These are phyloP conservation scores for Ramalina peruviana DNA, from an alignment of 495 filamentous ascomycete species.

Conservation along the genomic window DNA sequence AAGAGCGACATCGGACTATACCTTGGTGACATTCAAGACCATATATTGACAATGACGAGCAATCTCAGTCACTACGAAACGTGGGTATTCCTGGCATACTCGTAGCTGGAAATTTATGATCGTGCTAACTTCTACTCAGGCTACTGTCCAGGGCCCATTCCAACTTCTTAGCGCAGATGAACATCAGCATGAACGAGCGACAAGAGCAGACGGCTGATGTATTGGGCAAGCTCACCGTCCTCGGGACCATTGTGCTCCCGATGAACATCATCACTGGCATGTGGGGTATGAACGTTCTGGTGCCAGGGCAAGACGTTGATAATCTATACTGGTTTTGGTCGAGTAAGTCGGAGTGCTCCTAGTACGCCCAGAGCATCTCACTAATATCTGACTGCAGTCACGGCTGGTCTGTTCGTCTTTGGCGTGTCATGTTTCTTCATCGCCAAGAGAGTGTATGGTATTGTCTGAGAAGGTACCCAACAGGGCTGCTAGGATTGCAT, in stretches of 20 bases:
- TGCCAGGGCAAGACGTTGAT: conserved; percentile 70
- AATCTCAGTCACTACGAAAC: conserved; percentile 94
- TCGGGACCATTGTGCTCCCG: conserved; percentile 91
- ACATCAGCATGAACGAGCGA: conserved; percentile 94
- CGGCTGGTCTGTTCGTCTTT: conserved; percentile 61
- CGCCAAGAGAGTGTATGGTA: conserved; percentile 66
- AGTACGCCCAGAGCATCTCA: conserved; percentile 1
- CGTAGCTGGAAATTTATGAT: background rate
- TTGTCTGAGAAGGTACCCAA: conserved; percentile 30
- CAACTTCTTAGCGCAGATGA: conserved; percentile 91
- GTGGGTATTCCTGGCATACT: conserved; percentile 27
- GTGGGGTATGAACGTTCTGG: conserved; percentile 98
- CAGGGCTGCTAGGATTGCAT: too few species aligned
- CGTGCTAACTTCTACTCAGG: conserved; percentile 29
- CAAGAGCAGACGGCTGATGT: conserved; percentile 93
- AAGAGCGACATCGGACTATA: conserved; percentile 91
- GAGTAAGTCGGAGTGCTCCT: conserved; percentile 24
- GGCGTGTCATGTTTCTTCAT: conserved; percentile 63
- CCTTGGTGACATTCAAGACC: conserved; percentile 94
- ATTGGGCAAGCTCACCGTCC: conserved; percentile 83
- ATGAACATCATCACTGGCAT: conserved; percentile 98
- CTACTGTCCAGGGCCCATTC: conserved; percentile 83
- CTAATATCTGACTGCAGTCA: conserved; percentile 36
- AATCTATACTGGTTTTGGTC: conserved; percentile 51
- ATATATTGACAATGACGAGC: conserved; percentile 94